Percentiles rank a stretch among this genome's conserved stretches.
Evolutionary conservation across 2,329 filamentous ascomycete species (phyloP).

Genomic region (Fusarium mexicanum): DNA sequence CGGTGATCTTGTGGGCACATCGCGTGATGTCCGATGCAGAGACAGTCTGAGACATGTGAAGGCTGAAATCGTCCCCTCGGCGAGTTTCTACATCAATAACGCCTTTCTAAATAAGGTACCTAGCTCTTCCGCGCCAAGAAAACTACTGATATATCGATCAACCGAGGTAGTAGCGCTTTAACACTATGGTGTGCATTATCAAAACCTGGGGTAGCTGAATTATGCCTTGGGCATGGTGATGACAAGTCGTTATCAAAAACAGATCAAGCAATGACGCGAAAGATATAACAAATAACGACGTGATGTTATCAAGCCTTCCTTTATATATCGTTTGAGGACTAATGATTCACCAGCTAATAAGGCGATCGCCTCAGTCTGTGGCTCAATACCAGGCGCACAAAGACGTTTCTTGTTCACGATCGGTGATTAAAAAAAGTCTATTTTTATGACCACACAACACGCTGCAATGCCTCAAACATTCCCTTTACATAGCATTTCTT

Average conservation of each 20-base stretch:
- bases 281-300: not conserved
- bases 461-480: not conserved
- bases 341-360: too few relatives aligned
- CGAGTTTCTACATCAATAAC: slow-evolving; percentile 5
- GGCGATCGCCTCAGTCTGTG: not conserved
- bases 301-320: not conserved
- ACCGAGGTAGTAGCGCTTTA: not conserved
- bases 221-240: not conserved
- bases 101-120: not conserved
- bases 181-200: not conserved
- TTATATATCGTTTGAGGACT: not conserved
- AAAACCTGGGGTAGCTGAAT: not conserved
- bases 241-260: not conserved
- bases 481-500: not conserved
- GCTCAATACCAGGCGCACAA: not conserved
- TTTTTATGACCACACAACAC: not conserved
- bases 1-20: slow-evolving; percentile 21
- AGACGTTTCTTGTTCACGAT: not conserved
- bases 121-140: not conserved
- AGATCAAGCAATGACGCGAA: not conserved
- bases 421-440: not conserved
- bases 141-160: not conserved
- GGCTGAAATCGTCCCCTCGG: not conserved
- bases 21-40: slow-evolving; percentile 19
- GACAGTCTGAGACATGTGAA: slow-evolving; percentile 26